These are phyloP conservation scores for Laburnicola sp. DNA, from an alignment of 2,329 filamentous ascomycete genomes.

Conservation along the genomic window DNA sequence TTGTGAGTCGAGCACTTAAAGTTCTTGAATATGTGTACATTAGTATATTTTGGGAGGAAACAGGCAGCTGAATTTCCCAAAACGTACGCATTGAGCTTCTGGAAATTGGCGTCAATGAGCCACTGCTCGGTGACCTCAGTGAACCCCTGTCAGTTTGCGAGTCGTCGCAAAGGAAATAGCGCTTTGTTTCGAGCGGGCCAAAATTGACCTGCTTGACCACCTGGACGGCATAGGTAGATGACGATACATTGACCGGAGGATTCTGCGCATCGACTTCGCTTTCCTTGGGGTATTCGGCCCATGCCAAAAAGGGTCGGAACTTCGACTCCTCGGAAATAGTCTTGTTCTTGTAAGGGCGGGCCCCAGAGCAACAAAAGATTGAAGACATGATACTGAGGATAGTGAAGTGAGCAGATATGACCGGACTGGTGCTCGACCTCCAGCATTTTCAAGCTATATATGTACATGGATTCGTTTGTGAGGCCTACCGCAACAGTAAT, in stretches of 20 bases:
- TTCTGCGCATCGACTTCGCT: constrained; percentile 18
- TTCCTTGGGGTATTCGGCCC: too few species aligned
- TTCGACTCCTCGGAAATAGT: constrained; percentile 22
- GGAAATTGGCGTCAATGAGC: constrained; percentile 49
- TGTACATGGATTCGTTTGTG: too few species aligned
- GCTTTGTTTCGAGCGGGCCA: constrained; percentile 49
- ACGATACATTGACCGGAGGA: background rate
- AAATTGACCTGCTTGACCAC: constrained; percentile 53
- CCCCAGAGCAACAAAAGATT: constrained; percentile 26
- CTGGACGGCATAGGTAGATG: constrained; percentile 39
- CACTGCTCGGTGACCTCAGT: constrained; percentile 44
- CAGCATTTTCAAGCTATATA: too few species aligned
- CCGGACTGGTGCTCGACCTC: too few species aligned
- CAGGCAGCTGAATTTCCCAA: background rate
- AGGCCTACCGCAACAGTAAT: too few species aligned
- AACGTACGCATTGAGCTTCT: constrained; percentile 52
- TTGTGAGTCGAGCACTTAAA: constrained; percentile 50
- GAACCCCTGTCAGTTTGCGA: constrained; percentile 23
- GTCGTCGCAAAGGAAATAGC: constrained; percentile 46
- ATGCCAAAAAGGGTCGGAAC: too few species aligned
- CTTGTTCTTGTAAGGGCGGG: constrained; percentile 16
- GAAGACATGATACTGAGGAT: constrained; percentile 18
- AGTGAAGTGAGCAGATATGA: background rate
- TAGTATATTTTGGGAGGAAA: background rate
- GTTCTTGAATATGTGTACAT: constrained; percentile 50